Conservation (phyloP, 2,329 filamentous ascomycete genomes). For the Aspergillus sp. region DNA sequence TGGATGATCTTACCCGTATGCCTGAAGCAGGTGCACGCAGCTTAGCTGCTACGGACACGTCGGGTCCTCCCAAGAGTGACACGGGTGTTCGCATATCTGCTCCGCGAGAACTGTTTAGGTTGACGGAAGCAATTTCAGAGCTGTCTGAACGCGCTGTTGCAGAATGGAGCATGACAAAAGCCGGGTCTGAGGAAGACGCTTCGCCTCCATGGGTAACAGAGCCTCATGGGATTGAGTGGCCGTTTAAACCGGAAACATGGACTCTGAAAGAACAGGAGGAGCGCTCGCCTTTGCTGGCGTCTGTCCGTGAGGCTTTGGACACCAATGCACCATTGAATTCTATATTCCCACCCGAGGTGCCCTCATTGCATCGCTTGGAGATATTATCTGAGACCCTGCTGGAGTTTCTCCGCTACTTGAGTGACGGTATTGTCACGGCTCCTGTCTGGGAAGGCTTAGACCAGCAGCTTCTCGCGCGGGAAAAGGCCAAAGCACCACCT, state of each 20-base stretch:
- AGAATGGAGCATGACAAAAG: constrained; percentile 58
- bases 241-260: constrained; percentile 52
- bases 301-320: constrained; percentile 65
- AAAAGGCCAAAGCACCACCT: constrained; percentile 46
- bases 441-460: constrained; percentile 68
- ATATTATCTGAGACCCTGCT: constrained; percentile 67
- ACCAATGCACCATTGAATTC: constrained; percentile 59
- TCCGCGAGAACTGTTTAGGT: constrained; percentile 80
- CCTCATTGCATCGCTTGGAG: constrained; percentile 67
- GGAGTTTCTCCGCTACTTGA: constrained; percentile 67
- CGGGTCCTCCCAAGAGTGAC: constrained; percentile 26
- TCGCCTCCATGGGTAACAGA: constrained; percentile 49
- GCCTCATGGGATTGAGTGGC: constrained; percentile 49
- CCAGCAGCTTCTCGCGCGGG: constrained; percentile 47
- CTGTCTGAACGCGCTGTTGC: constrained; percentile 55
- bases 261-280: constrained; percentile 35
- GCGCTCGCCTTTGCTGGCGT: constrained; percentile 40
- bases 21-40: constrained; percentile 75
- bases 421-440: constrained; percentile 72
- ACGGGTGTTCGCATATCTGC: constrained; percentile 63
- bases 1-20: constrained; percentile 83
- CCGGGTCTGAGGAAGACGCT: constrained; percentile 25
- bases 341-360: constrained; percentile 58
- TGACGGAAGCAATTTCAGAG: constrained; percentile 74
- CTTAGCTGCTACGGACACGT: constrained; percentile 35